A percentile compares a stretch with the other conserved stretches of the same genome.
Evolutionary conservation across 495 filamentous ascomycete species (phyloP).

Genomic region (Penicillium coffeae): DNA sequence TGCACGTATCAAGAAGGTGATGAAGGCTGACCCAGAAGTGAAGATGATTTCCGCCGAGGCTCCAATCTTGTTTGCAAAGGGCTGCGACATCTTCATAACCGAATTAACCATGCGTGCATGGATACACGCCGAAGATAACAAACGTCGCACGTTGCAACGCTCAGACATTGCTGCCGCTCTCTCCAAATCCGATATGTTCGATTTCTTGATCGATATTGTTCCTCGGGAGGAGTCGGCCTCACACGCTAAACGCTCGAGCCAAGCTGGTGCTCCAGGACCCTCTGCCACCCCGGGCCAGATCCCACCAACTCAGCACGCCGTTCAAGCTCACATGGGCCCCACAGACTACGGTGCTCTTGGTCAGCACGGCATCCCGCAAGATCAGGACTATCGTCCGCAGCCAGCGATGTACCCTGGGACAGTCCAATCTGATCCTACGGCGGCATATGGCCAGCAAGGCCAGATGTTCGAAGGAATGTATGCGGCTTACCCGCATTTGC

Average conservation of each 20-base stretch:
- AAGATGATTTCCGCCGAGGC: conserved; percentile 99
- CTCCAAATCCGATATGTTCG: conserved; percentile 98
- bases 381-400: conserved; percentile 75
- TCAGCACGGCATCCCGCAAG: conserved; percentile 60
- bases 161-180: conserved; percentile 95
- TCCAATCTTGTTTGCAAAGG: conserved; percentile 96
- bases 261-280: conserved; percentile 48
- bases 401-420: conserved; percentile 74
- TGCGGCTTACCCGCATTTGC: conserved; percentile 69
- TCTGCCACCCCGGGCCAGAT: conserved; percentile 51
- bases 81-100: conserved; percentile 99
- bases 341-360: conserved; percentile 61
- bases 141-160: conserved; percentile 88
- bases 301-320: conserved; percentile 56
- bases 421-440: conserved; percentile 65
- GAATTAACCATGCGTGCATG: conserved; percentile 99
- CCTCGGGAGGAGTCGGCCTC: conserved; percentile 87
- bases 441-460: conserved; percentile 67
- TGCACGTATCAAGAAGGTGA: conserved; percentile 98
- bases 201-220: conserved; percentile 98
- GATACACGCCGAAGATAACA: conserved; percentile 99
- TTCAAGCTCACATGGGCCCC: conserved; percentile 61
- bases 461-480: conserved; percentile 92
- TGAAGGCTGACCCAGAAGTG: conserved; percentile 98
- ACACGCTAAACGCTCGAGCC: conserved; percentile 73